Evolutionary conservation across 1,284 basidiomycete species (phyloP), one percentile per base, ranked within the genome.

Genomic region (Athelia sp.): DNA sequence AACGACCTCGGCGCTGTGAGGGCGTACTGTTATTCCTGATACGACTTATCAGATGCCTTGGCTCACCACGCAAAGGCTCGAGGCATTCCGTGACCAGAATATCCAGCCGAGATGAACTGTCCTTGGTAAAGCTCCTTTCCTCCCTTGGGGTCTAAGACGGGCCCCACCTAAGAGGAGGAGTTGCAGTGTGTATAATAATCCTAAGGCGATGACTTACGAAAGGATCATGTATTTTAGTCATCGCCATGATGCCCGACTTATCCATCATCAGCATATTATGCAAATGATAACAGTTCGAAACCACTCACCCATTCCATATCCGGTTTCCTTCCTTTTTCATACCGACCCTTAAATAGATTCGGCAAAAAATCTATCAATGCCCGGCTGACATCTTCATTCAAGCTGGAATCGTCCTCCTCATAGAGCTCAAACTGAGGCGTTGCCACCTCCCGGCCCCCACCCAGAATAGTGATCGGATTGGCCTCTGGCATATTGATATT

Each of bases 181-280:
- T n/a, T n/a, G n/a, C n/a, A n/a, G n/a, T n/a, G n/a, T n/a, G n/a
- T n/a, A n/a, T n/a, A n/a, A n/a, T n/a, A n/a, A n/a, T n/a, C 19
- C 50, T 26, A 26, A 42, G 43, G 46, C 23, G 34, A 46, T 18
- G 1, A 70, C 82, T 51, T 59, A 92, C 89, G 52, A 90, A 78
- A 0, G 90, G 90, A 60, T 85, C 81, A 0, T 71, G 71, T 6
- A 67, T 70, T 47, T 69, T 69, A 0, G 90, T 91, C 58, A 73
- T 89, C 0, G 82, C 90, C 87, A 91, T 90, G 45, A 93, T 88
- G 0, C 90, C 91, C 1, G 84, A 88, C 90, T 86, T 51, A 11
- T 60, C n/a, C 45, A 45, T 46, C 14, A 22, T 23, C 14, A 35
- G 36, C 43, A 53, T 62, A 3, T 6, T 18, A 32, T 26, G 11